A percentile compares a stretch with the other conserved stretches of the same genome.
phyloP scores from a whole-genome alignment of 2,329 filamentous ascomycete species.

The Atkinsonella hypoxylon region DNA sequence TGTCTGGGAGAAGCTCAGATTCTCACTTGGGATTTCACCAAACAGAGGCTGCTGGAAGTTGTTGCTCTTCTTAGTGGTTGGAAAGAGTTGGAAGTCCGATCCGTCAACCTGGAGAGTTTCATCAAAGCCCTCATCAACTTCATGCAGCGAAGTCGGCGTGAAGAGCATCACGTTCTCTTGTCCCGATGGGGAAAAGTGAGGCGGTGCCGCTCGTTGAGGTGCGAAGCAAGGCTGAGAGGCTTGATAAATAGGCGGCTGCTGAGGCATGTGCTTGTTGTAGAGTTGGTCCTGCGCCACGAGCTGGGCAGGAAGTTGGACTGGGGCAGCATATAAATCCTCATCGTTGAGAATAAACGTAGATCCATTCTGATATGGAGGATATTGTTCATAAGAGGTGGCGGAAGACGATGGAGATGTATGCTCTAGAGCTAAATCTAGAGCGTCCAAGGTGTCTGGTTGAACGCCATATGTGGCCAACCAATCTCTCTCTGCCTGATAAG shows the following conservation, averaged over 20 bases:
- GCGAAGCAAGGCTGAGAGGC: constrained; percentile 14
- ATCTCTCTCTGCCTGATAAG: constrained; percentile 34
- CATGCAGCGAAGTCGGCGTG: constrained; percentile 49
- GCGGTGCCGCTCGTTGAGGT: constrained; percentile 14
- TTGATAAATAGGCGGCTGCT: constrained; percentile 26
- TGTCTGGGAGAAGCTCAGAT: constrained; percentile 38
- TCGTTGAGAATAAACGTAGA: constrained; percentile 49
- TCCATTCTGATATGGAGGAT: constrained; percentile 48
- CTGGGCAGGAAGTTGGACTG: constrained; percentile 43
- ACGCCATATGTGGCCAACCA: constrained; percentile 27
- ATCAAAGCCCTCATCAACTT: constrained; percentile 55
- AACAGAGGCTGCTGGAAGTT: constrained; percentile 37
- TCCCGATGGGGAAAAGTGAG: constrained; percentile 56
- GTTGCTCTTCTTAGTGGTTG: constrained; percentile 29
- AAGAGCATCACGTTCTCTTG: constrained; percentile 58
- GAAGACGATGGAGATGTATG: constrained; percentile 26
- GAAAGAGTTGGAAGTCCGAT: constrained; percentile 55
- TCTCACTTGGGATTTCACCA: constrained; percentile 36
- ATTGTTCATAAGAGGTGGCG: constrained; percentile 33
- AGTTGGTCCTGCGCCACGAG: constrained; percentile 21
- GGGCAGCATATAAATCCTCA: constrained; percentile 50
- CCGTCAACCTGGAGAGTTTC: constrained; percentile 35
- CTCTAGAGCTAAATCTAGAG: constrained; percentile 28
- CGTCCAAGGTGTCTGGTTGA: constrained; percentile 23
- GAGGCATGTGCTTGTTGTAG: constrained; percentile 32